These are phyloP conservation scores for Canariomyces notabilis DNA, from an alignment of 2,329 filamentous ascomycete species.

Conservation along the genomic window DNA sequence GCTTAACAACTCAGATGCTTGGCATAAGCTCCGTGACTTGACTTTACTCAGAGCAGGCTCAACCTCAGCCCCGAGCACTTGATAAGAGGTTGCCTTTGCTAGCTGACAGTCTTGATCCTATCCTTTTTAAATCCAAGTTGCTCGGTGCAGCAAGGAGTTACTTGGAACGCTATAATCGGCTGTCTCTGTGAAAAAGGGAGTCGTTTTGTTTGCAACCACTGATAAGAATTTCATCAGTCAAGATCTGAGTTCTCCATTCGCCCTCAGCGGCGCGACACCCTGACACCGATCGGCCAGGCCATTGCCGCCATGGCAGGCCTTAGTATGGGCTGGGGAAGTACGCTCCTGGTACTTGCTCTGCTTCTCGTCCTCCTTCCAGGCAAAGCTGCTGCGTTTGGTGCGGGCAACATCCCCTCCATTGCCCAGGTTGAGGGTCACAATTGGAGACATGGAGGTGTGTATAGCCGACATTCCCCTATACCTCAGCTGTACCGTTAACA, in stretches of 20 bases:
- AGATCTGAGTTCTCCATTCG: too few species aligned
- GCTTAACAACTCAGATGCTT: conserved; percentile 16
- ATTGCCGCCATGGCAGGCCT: conserved; percentile 42
- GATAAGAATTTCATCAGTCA: too few species aligned
- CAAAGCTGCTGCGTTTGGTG: conserved; percentile 58
- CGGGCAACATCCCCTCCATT: conserved; percentile 67
- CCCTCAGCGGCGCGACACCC: background rate
- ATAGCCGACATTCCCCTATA: background rate
- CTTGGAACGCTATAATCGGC: too few species aligned
- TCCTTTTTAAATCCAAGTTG: too few species aligned
- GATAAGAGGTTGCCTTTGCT: conserved; percentile 1
- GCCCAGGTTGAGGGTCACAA: conserved; percentile 61
- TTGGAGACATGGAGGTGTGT: conserved; percentile 61
- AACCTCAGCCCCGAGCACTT: conserved; percentile 8
- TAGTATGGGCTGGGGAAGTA: conserved; percentile 42
- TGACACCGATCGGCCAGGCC: background rate
- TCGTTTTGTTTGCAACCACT: too few species aligned
- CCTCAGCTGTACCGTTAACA: background rate
- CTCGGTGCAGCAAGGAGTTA: too few species aligned
- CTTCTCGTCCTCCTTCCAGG: conserved; percentile 54
- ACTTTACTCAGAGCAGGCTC: conserved; percentile 7
- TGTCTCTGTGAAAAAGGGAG: too few species aligned
- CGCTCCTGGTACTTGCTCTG: conserved; percentile 49
- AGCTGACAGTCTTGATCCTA: too few species aligned
- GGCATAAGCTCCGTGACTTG: too few species aligned